Conservation (phyloP, 495 filamentous ascomycete species). For the Umbilicaria muhlenbergii region DNA sequence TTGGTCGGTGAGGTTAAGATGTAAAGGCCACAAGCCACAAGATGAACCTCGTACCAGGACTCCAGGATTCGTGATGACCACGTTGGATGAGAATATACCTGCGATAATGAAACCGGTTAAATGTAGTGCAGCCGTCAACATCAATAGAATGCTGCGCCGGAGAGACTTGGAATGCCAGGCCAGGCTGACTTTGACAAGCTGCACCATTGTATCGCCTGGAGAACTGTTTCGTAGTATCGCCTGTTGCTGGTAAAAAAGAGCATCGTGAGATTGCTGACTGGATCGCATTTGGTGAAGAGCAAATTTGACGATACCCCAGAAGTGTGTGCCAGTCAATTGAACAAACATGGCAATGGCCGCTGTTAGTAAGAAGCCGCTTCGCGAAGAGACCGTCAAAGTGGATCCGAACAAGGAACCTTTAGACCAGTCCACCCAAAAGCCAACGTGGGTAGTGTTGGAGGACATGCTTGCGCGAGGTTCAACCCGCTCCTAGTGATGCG, state of each 20-base stretch:
- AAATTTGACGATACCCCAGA: conserved; percentile 11
- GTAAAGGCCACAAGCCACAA: too few relatives aligned
- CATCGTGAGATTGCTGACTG: not conserved
- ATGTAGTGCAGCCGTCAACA: conserved; percentile 9
- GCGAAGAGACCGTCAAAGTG: conserved; percentile 10
- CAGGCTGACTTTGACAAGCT: conserved; percentile 10
- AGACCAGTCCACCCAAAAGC: conserved; percentile 16
- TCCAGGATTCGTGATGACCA: too few relatives aligned
- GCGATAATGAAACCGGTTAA: conserved; percentile 12
- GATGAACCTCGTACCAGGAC: too few relatives aligned
- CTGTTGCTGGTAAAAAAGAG: conserved; percentile 10
- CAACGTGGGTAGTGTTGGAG: not conserved
- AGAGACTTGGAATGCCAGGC: conserved; percentile 10
- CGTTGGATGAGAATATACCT: not conserved
- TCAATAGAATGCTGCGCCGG: conserved; percentile 9
- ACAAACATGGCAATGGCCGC: conserved; percentile 14
- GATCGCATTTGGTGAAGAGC: conserved; percentile 7
- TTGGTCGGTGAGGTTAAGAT: too few relatives aligned
- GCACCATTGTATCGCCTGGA: conserved; percentile 10
- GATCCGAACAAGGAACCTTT: conserved; percentile 8
- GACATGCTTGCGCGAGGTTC: too few relatives aligned
- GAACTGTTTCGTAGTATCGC: conserved; percentile 9
- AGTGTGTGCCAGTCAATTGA: conserved; percentile 1
- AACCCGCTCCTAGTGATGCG: too few relatives aligned
- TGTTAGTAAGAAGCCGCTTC: conserved; percentile 11